Conservation (phyloP, 805 yeast species). For the Pichia kluyveri region DNA sequence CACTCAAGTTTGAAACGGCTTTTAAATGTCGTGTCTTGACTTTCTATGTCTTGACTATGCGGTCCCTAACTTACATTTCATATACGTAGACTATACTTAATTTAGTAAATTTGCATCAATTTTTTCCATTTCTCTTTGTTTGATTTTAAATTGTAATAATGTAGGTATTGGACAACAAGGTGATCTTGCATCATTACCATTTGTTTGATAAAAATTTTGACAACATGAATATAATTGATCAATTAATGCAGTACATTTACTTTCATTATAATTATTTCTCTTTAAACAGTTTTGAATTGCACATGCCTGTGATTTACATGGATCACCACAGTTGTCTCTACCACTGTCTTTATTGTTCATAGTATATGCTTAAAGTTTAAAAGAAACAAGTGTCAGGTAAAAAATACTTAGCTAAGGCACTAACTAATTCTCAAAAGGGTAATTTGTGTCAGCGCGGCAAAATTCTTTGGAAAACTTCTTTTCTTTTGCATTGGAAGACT, state of each 20-base stretch:
- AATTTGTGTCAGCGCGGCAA: too few species aligned
- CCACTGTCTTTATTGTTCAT: too few species aligned
- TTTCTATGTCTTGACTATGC: constrained; percentile 45
- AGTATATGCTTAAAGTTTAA: too few species aligned
- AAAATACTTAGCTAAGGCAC: too few species aligned
- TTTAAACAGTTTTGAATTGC: constrained; percentile 75
- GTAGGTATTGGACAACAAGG: constrained; percentile 74
- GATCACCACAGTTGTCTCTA: constrained; percentile 19
- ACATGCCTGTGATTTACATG: constrained; percentile 77
- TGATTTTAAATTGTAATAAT: constrained; percentile 51
- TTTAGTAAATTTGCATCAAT: constrained; percentile 45
- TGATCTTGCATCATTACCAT: constrained; percentile 52
- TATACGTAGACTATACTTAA: too few species aligned
- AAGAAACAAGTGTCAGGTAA: too few species aligned
- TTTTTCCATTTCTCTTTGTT: constrained; percentile 49
- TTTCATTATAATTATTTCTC: constrained; percentile 55
- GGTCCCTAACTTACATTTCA: constrained; percentile 62
- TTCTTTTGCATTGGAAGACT: too few species aligned
- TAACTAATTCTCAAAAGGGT: background rate
- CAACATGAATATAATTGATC: constrained; percentile 74
- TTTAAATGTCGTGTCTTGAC: constrained; percentile 43
- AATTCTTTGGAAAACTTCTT: too few species aligned
- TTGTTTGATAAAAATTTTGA: constrained; percentile 46
- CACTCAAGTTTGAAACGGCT: constrained; percentile 39
- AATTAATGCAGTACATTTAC: constrained; percentile 61